Percentiles rank a stretch among this genome's conserved stretches.
phyloP scores from a whole-genome alignment of 306 rosid genomes.

The Pyrus pyrifolia region DNA sequence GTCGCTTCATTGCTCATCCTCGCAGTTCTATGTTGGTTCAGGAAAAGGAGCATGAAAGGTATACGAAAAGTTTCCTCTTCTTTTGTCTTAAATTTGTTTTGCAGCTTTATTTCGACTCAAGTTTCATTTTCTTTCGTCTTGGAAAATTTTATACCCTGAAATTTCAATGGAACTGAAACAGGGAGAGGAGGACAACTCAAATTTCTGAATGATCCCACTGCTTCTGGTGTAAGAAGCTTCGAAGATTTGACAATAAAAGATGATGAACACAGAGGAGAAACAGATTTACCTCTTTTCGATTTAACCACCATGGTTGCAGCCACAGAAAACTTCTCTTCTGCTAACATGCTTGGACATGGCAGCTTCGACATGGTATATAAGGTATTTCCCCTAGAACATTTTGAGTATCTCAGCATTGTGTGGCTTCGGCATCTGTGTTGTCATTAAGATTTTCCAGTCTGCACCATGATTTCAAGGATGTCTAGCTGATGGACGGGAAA shows the following conservation, averaged over 20 bases:
- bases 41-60: too few species aligned
- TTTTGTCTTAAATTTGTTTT: not conserved
- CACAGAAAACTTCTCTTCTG: slow-evolving; percentile 40
- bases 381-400: slow-evolving; percentile 18
- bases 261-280: slow-evolving; percentile 9
- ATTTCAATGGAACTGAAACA: not conserved
- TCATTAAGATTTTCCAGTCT: not conserved
- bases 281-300: slow-evolving; percentile 39
- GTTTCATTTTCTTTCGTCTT: too few species aligned
- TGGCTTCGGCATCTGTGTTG: not conserved
- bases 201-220: not conserved
- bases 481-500: slow-evolving; percentile 20
- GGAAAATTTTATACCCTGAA: not conserved
- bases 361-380: slow-evolving; percentile 63
- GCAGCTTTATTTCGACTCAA: not conserved
- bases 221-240: not conserved
- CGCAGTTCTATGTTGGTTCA: too few species aligned
- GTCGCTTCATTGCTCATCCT: too few species aligned
- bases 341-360: slow-evolving; percentile 59
- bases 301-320: slow-evolving; percentile 37
- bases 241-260: not conserved
- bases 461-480: slow-evolving; percentile 12
- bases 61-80: too few species aligned
- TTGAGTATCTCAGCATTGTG: not conserved
- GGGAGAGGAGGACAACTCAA: not conserved